phyloP scores from a whole-genome alignment of 2,329 filamentous ascomycete genomes.

The Trichoderma atroviride region DNA sequence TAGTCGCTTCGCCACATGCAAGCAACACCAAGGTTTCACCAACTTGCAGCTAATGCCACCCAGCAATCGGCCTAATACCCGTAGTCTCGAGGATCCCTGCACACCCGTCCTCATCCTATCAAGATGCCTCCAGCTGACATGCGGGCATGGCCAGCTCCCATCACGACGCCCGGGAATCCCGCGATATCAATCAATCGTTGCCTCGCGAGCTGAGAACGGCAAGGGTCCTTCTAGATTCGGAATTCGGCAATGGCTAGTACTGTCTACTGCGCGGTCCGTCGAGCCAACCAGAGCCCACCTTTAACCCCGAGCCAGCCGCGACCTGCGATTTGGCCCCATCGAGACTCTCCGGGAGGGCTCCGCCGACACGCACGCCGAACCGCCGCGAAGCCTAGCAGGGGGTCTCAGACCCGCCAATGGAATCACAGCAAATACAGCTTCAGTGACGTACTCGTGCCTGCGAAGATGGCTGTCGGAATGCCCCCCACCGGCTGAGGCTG shows the following conservation, averaged over 20 bases:
- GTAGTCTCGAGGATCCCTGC: not conserved
- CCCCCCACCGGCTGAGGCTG: not conserved
- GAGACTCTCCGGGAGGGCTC: not conserved
- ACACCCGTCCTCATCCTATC: not conserved
- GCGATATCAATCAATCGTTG: not conserved
- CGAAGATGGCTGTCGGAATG: not conserved
- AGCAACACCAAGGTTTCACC: not conserved
- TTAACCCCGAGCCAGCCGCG: not conserved
- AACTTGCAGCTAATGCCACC: not conserved
- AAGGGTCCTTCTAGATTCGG: not conserved
- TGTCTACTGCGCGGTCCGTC: not conserved
- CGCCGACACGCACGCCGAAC: constrained; percentile 8
- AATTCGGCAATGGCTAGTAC: constrained; percentile 1
- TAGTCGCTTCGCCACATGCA: not conserved
- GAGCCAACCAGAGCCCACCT: not conserved
- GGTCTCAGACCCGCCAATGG: not conserved
- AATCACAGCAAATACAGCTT: too few species aligned
- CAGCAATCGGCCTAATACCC: not conserved
- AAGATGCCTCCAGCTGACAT: not conserved
- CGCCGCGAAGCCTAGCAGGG: not conserved
- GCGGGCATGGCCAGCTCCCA: not conserved
- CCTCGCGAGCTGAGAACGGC: not conserved
- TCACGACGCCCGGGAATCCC: not conserved
- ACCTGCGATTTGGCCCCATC: not conserved
- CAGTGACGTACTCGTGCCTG: not conserved